Evolutionary conservation across 257 asterid genomes (phyloP).

Genomic region (Fraxinus quadrangulata): DNA sequence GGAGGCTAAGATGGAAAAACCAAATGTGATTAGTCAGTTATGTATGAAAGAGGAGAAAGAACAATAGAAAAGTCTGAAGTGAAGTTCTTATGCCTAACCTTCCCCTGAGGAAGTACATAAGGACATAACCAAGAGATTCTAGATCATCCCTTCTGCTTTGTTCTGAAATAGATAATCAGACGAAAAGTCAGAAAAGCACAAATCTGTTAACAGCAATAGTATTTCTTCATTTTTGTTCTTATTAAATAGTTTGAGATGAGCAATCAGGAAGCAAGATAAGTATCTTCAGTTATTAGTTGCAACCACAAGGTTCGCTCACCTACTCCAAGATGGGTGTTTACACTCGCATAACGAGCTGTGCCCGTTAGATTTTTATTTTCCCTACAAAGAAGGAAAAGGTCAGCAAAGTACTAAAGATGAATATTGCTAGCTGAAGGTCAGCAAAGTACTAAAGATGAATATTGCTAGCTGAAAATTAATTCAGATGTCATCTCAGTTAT

Average conservation of each 20-base stretch:
- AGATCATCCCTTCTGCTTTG: slow-evolving; percentile 96
- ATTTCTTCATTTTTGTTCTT: neutral
- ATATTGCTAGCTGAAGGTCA: no score
- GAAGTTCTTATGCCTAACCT: slow-evolving; percentile 49
- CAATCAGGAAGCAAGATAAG: slow-evolving; percentile 10
- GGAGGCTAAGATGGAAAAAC: slow-evolving; percentile 57
- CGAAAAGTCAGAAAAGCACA: slow-evolving; percentile 11
- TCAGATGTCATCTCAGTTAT: no score
- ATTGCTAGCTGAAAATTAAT: no score
- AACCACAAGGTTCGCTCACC: slow-evolving; percentile 53
- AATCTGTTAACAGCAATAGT: neutral
- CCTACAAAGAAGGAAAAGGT: slow-evolving; percentile 41
- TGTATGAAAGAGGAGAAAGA: slow-evolving; percentile 3
- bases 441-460: no score
- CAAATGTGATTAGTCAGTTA: slow-evolving; percentile 17
- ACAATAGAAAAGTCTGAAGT: neutral
- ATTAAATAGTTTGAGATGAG: neutral
- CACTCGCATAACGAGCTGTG: slow-evolving; percentile 98
- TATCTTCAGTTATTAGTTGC: slow-evolving; percentile 10
- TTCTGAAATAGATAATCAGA: slow-evolving; percentile 50
- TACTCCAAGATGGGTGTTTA: slow-evolving; percentile 96
- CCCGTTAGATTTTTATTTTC: slow-evolving; percentile 98
- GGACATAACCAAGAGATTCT: slow-evolving; percentile 91
- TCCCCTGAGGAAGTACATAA: slow-evolving; percentile 93
- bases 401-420: neutral